Conservation (phyloP, 129 eudicot genomes). For the Saussurea involucrata region DNA sequence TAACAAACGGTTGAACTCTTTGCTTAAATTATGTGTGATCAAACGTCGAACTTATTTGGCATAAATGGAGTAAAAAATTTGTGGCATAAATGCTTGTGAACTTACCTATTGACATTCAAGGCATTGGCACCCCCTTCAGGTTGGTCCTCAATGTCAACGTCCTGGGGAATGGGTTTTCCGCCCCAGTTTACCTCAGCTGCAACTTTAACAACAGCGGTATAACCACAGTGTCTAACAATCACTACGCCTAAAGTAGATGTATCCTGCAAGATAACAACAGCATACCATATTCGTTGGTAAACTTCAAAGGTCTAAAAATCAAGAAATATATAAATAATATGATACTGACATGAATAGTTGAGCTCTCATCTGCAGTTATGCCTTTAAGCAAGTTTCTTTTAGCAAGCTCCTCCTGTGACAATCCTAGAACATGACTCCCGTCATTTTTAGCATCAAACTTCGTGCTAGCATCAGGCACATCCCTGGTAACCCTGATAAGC, state of each 20-base stretch:
- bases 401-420: slow-evolving; percentile 74
- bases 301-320: too few species aligned
- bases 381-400: slow-evolving; percentile 87
- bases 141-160: slow-evolving; percentile 82
- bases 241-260: slow-evolving; percentile 87
- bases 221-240: slow-evolving; percentile 89
- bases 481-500: slow-evolving; percentile 52
- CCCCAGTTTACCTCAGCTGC: slow-evolving; percentile 60
- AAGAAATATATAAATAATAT: background rate
- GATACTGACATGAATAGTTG: slow-evolving; percentile 78
- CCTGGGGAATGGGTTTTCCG: slow-evolving; percentile 60
- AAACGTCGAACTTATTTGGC: too few species aligned
- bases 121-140: slow-evolving; percentile 98
- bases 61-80: too few species aligned
- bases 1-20: too few species aligned
- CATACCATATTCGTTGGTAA: background rate
- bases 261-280: slow-evolving; percentile 52
- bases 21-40: too few species aligned
- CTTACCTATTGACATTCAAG: slow-evolving; percentile 82
- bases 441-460: slow-evolving; percentile 81
- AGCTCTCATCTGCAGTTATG: slow-evolving; percentile 97
- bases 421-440: slow-evolving; percentile 71
- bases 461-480: slow-evolving; percentile 68
- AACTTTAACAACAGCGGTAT: slow-evolving; percentile 85
- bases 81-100: slow-evolving; percentile 14